Base-by-base conservation (phyloP, 768 basidiomycete species). In the Boletus reticuloceps region DNA sequence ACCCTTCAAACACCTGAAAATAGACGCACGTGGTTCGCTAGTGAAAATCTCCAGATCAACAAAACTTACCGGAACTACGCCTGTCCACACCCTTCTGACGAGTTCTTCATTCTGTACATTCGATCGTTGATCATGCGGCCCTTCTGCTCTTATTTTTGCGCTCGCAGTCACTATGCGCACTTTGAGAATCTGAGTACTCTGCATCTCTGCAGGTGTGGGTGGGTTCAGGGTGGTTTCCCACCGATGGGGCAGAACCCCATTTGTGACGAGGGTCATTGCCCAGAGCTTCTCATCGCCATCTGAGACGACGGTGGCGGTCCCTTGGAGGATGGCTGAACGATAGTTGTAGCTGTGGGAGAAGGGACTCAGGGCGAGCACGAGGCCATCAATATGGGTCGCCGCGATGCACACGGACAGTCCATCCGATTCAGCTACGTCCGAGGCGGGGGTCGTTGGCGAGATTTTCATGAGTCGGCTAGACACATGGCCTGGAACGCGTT, bases 391-490 rank as follows among this genome's bases (percentile, higher is more conserved):
- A 6, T 65, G 58, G 17, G 66, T 66, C 19, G 66, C 65, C 22
- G 65, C 65, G 29, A 66, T 43, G 58, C 63, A 67, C 10, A 66
- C 47, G n/a, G 45, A 41, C 11, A 66, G 52, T 20, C 52, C 60
- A 4, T 59, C 49, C 2, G 44, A 41, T 37, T 51, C 59, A 2
- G 3, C 25, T 27, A 22, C 19, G 22, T 40, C 38, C 11, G 20
- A 44, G 5, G 37, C 17, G 31, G 53, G 50, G 3, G 41, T 11
- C 10, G 43, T 11, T 4, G 56, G 12, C 0, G 64, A 47, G 40
- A 68, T 51, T 53, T 68, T 66, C 65, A 68, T 68, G 20, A 66
- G 66, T 27, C 65, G 62, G 25, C 66, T 66, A 13, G 65, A 68
- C 4, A 49, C 31, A 42, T 66, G 53, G 7, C 65, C 65, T 68